Conservation (phyloP, 345 rosid species). For the Fremontodendron californicum region DNA sequence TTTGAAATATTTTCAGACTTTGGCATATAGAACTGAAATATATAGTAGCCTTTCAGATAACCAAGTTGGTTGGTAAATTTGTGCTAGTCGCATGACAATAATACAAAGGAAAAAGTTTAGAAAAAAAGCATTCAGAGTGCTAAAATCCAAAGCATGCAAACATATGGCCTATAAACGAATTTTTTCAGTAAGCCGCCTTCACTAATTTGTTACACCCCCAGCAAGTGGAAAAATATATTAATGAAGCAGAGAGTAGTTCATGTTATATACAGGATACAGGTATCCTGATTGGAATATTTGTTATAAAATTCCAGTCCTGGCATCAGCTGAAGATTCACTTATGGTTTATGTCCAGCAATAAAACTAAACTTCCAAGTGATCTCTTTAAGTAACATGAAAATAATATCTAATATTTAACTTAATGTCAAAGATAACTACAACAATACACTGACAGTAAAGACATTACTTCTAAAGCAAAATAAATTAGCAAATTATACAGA, state of each 20-base stretch:
- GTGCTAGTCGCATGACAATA: not conserved
- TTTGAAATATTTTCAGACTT: not conserved
- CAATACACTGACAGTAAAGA: not conserved
- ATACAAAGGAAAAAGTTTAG: not conserved
- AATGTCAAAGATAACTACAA: not conserved
- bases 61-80: not conserved
- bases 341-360: not conserved
- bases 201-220: too few species aligned
- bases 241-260: not conserved
- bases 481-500: not conserved
- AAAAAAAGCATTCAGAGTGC: not conserved
- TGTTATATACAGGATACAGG: not conserved
- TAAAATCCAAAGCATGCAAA: not conserved
- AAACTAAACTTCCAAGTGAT: not conserved
- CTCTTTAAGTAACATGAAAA: not conserved
- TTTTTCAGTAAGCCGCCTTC: not conserved
- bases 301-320: not conserved
- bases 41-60: not conserved
- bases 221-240: not conserved
- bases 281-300: not conserved
- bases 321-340: not conserved
- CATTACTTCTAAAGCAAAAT: not conserved
- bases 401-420: not conserved
- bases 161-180: not conserved
- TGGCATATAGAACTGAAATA: not conserved